Conservation (phyloP, 371 early-diverging fungal genomes). For the Lichtheimia ramosa region DNA sequence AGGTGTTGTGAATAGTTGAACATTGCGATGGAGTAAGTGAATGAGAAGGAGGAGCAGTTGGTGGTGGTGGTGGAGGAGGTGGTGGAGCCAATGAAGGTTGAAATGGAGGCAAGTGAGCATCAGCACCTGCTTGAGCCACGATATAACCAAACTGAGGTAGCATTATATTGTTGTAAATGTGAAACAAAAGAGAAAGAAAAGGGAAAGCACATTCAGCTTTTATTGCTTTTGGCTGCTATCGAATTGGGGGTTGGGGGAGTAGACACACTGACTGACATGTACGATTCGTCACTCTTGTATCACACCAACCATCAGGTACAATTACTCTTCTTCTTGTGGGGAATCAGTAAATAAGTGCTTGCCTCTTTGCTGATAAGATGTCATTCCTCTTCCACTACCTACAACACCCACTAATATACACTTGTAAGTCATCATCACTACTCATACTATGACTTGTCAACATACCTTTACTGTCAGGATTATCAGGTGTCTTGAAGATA, state of each 20-base stretch:
- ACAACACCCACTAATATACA: conserved; percentile 63
- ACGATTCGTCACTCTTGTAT: background rate
- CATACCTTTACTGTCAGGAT: conserved; percentile 70
- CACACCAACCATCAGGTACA: background rate
- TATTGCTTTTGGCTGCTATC: too few species aligned
- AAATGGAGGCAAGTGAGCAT: conserved; percentile 20
- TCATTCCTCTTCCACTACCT: conserved; percentile 73
- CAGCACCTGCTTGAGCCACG: conserved; percentile 51
- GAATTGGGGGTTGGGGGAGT: too few species aligned
- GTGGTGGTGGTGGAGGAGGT: background rate
- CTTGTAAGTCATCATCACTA: too few species aligned
- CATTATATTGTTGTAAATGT: conserved; percentile 43
- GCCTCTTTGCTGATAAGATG: conserved; percentile 63
- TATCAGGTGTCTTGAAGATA: conserved; percentile 71
- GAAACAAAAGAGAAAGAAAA: conserved; percentile 10
- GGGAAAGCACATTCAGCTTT: background rate
- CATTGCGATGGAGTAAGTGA: too few species aligned
- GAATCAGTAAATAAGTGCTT: conserved; percentile 57
- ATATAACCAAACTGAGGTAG: conserved; percentile 61
- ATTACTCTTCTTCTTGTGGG: conserved; percentile 17
- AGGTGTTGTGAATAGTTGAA: background rate
- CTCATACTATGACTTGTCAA: too few species aligned
- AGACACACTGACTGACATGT: too few species aligned
- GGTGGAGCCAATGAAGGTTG: background rate
- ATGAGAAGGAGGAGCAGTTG: too few species aligned